phyloP scores from a whole-genome alignment of 352 stramenopile species.

The Pythium rishiriense region DNA sequence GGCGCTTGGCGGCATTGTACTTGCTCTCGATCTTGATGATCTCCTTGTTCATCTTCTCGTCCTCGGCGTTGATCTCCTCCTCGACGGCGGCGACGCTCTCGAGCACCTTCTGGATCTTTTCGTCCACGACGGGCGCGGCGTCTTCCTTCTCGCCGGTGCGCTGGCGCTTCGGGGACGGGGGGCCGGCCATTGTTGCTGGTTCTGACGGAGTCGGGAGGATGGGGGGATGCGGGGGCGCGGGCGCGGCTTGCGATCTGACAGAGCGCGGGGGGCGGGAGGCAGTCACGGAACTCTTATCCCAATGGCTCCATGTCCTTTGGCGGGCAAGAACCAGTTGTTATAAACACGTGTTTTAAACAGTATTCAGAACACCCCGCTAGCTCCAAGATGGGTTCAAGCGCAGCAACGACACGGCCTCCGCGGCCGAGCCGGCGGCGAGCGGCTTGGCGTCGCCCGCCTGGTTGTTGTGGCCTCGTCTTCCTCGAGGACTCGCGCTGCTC shows the following conservation, averaged over 20 bases:
- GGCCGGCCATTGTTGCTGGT: constrained; percentile 40
- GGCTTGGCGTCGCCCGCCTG: neutral
- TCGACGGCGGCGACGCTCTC: constrained; percentile 49
- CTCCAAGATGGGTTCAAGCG: constrained; percentile 19
- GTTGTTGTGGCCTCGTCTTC: neutral
- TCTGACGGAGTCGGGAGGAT: neutral
- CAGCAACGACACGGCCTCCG: constrained; percentile 21
- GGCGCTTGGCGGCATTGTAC: constrained; percentile 70
- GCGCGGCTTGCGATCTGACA: constrained; percentile 9
- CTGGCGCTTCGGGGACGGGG: constrained; percentile 74
- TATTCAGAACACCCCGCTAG: neutral
- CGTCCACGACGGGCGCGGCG: constrained; percentile 29
- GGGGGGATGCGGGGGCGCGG: neutral
- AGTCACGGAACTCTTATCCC: constrained; percentile 7
- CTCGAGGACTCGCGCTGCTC: neutral
- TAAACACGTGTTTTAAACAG: constrained; percentile 26
- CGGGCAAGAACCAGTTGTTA: constrained; percentile 10
- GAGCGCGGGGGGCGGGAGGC: neutral
- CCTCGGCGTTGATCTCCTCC: constrained; percentile 65
- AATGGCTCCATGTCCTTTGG: constrained; percentile 27
- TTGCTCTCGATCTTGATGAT: constrained; percentile 77
- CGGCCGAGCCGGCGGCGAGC: constrained; percentile 16
- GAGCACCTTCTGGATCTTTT: constrained; percentile 60
- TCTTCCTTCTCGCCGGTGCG: constrained; percentile 55
- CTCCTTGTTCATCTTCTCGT: constrained; percentile 63